Evolutionary conservation across 345 rosid species (phyloP), one percentile per base, ranked within the genome.

Genomic region (Aquilaria sinensis): DNA sequence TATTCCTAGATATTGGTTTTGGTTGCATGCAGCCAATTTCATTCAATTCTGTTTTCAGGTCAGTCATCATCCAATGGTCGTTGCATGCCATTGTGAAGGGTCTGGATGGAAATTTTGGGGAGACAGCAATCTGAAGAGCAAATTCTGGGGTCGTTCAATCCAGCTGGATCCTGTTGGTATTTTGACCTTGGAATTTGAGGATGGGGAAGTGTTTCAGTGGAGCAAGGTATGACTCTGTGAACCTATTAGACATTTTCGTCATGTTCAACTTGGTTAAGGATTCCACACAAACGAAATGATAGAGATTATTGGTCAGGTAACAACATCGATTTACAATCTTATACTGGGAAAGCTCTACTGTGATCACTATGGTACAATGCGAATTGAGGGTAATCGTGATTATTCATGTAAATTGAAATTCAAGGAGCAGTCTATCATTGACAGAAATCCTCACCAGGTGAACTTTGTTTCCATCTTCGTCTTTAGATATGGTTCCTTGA

Each of bases 401-500:
- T 67, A 67, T 29, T 67, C 72, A 41, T 71, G 72, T 47, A 63
- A 63, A 61, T 59, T 75, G 5, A 75, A 71, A 57, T 75, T 74
- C 71, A 75, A 75, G 63, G 75, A 75, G 63, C 75, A 75, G 45
- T 74, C 82, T 12, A 78, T 74, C 53, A 74, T 70, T n/a, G 78
- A 74, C 11, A 51, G 74, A 52, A 74, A 74, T 48, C 78, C 74
- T 52, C 78, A 74, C 57, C 77, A 74, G 74, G 76, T 72, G 60
- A 37, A 37, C 43, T 37, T 37, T 37, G 43, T 37, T 9, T 37
- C 5, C 43, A 37, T 37, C 43, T 37, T 0, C 8, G 43, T 37
- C 43, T 37, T 37, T 37, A 37, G 8, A 37, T 37, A 52, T 23
- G 10, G 31, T 43, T 50, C 23, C 41, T 29, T n/a, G 13, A 37